A percentile compares a stretch with the other conserved stretches of the same genome.
Evolutionary conservation across 2,329 filamentous ascomycete genomes (phyloP).

Genomic region (Arthrinium puccinioides): DNA sequence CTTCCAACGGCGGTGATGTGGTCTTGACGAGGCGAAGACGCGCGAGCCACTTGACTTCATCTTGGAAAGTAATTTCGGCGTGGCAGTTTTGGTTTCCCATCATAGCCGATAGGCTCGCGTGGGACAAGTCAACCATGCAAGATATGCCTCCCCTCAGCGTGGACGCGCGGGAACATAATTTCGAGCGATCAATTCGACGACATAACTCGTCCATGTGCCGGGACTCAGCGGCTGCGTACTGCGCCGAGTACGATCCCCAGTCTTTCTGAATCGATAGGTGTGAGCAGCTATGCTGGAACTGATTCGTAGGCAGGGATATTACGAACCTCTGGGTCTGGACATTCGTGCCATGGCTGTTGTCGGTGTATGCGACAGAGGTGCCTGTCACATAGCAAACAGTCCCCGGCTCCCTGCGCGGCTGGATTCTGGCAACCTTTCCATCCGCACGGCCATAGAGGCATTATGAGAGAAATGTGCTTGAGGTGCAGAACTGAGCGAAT

Average conservation of each 20-base stretch:
- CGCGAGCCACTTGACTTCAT: conserved; percentile 16
- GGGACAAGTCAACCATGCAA: conserved; percentile 13
- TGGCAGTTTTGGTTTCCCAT: conserved; percentile 20
- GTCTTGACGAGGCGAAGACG: conserved; percentile 14
- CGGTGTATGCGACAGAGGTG: conserved; percentile 18
- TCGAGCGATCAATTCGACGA: neutral
- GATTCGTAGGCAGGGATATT: neutral
- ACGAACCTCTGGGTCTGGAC: conserved; percentile 10
- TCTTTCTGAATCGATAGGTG: conserved; percentile 4
- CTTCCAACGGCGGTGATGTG: conserved; percentile 12
- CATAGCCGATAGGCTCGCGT: conserved; percentile 12
- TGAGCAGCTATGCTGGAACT: neutral
- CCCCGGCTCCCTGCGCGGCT: conserved; percentile 16
- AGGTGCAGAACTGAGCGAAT: too few relatives aligned
- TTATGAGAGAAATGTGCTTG: too few relatives aligned
- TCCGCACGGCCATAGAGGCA: conserved; percentile 10
- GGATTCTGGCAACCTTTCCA: conserved; percentile 10
- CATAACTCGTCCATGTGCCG: too few relatives aligned
- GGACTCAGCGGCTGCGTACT: neutral
- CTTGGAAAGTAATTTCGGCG: conserved; percentile 19
- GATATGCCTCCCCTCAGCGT: conserved; percentile 4
- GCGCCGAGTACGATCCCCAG: conserved; percentile 7
- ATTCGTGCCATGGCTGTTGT: conserved; percentile 13
- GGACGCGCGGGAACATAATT: too few relatives aligned
- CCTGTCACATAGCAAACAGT: conserved; percentile 16